Conservation (phyloP, 2,329 filamentous ascomycete species). For the Verticillium alfalfae region DNA sequence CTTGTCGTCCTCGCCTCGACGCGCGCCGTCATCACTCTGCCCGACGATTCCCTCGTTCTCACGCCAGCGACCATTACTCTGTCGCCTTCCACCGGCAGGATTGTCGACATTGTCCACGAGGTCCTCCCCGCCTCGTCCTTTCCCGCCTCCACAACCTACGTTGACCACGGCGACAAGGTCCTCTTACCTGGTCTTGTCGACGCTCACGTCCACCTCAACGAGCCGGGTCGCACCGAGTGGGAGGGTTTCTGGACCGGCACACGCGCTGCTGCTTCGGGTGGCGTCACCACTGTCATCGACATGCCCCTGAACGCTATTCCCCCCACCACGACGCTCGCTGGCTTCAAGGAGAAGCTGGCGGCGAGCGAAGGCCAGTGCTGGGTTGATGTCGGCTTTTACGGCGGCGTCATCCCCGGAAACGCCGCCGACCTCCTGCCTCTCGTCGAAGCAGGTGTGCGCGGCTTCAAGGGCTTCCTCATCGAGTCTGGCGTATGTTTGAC, state of each 20-base stretch:
- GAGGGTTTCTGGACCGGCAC: slow-evolving; percentile 97
- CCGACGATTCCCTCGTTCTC: slow-evolving; percentile 54
- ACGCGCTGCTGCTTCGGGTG: slow-evolving; percentile 86
- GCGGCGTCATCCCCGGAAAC: slow-evolving; percentile 90
- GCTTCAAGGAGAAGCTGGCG: slow-evolving; percentile 77
- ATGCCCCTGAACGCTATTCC: slow-evolving; percentile 98
- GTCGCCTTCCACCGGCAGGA: slow-evolving; percentile 76
- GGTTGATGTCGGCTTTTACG: slow-evolving; percentile 99
- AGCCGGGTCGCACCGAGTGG: slow-evolving; percentile 96
- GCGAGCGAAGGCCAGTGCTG: slow-evolving; percentile 87
- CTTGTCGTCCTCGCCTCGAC: slow-evolving; percentile 78
- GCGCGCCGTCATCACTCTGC: slow-evolving; percentile 72
- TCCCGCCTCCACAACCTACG: slow-evolving; percentile 65
- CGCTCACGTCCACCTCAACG: slow-evolving; percentile 95
- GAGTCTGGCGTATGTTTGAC: slow-evolving; percentile 73
- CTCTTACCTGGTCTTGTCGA: slow-evolving; percentile 90
- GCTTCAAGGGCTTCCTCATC: slow-evolving; percentile 97
- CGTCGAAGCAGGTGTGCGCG: slow-evolving; percentile 79
- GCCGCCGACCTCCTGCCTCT: slow-evolving; percentile 70
- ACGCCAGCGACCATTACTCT: slow-evolving; percentile 80
- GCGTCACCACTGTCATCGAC: slow-evolving; percentile 93
- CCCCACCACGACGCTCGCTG: slow-evolving; percentile 82
- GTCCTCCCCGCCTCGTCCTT: slow-evolving; percentile 74
- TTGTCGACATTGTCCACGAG: slow-evolving; percentile 66
- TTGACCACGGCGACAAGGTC: slow-evolving; percentile 78